Conservation (phyloP, 371 early-diverging fungal species). For the Nematocida homosporus region DNA sequence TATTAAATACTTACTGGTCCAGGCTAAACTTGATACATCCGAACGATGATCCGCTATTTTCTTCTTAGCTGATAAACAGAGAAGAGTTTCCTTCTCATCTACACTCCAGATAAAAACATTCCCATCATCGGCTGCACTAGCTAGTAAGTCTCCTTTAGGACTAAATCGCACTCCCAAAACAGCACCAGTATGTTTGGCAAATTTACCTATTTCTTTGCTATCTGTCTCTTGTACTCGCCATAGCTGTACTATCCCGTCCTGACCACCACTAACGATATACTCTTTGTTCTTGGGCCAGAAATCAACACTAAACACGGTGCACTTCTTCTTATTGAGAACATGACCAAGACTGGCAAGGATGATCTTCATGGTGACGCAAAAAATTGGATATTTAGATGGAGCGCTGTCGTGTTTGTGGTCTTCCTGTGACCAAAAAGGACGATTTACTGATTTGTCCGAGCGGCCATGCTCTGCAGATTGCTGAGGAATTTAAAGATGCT, state of each 20-base stretch:
- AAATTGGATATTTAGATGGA: conserved; percentile 7
- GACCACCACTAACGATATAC: conserved; percentile 27
- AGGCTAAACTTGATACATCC: conserved; percentile 59
- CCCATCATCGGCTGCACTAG: conserved; percentile 65
- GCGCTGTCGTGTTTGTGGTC: conserved; percentile 12
- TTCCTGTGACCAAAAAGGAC: conserved; percentile 20
- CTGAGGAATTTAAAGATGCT: conserved; percentile 22
- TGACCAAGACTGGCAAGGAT: conserved; percentile 21
- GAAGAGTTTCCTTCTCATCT: conserved; percentile 24
- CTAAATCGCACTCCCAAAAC: conserved; percentile 63
- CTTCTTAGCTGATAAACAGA: conserved; percentile 19
- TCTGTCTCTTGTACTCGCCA: conserved; percentile 44
- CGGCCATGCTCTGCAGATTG: conserved; percentile 20
- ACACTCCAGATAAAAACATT: conserved; percentile 55
- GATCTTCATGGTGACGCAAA: conserved; percentile 44
- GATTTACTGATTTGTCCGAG: conserved; percentile 31
- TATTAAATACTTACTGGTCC: conserved; percentile 54
- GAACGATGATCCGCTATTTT: conserved; percentile 49
- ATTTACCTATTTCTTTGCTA: conserved; percentile 6
- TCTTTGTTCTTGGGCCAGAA: conserved; percentile 5
- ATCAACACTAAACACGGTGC: conserved; percentile 39
- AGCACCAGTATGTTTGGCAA: conserved; percentile 63
- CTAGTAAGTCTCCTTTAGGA: conserved; percentile 52
- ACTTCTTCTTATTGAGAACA: conserved; percentile 41
- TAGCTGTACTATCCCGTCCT: conserved; percentile 33